Percentiles rank a stretch among this genome's conserved stretches.
These are phyloP conservation scores for Russula olivacea DNA, from an alignment of 768 basidiomycete genomes.

Conservation along the genomic window DNA sequence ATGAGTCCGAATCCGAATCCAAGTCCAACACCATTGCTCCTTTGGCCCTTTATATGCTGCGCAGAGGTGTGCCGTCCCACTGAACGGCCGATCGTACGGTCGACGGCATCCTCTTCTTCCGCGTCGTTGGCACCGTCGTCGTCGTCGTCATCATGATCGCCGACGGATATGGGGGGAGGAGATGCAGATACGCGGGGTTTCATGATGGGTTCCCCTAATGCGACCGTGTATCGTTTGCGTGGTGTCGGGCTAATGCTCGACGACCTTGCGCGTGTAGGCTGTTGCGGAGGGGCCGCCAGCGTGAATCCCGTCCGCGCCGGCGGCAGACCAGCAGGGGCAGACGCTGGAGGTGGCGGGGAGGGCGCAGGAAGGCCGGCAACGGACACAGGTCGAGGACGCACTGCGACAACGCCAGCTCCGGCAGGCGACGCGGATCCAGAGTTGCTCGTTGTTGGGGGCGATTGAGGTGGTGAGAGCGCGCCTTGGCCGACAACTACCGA, in stretches of 20 bases:
- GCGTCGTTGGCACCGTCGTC: conserved; percentile 25
- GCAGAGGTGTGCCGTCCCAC: conserved; percentile 40
- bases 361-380: conserved; percentile 42
- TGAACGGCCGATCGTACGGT: conserved; percentile 49
- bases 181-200: conserved; percentile 25
- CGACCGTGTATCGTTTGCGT: conserved; percentile 81
- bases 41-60: not conserved
- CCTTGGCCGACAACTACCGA: conserved; percentile 33
- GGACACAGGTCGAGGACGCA: conserved; percentile 39
- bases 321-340: conserved; percentile 17
- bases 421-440: conserved; percentile 25
- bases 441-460: conserved; percentile 38
- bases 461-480: conserved; percentile 48
- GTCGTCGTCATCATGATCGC: conserved; percentile 17
- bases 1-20: conserved; percentile 12
- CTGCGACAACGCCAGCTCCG: not conserved
- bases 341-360: conserved; percentile 21
- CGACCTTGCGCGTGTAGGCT: conserved; percentile 47
- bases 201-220: conserved; percentile 68
- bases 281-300: conserved; percentile 31
- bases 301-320: not conserved
- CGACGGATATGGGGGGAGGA: conserved; percentile 24
- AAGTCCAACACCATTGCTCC: conserved; percentile 27
- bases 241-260: conserved; percentile 59
- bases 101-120: conserved; percentile 35